A percentile compares a stretch with the other conserved stretches of the same genome.
phyloP scores from a whole-genome alignment of 192 early-diverging fungal species.

The Neocallimastix lanati region DNA sequence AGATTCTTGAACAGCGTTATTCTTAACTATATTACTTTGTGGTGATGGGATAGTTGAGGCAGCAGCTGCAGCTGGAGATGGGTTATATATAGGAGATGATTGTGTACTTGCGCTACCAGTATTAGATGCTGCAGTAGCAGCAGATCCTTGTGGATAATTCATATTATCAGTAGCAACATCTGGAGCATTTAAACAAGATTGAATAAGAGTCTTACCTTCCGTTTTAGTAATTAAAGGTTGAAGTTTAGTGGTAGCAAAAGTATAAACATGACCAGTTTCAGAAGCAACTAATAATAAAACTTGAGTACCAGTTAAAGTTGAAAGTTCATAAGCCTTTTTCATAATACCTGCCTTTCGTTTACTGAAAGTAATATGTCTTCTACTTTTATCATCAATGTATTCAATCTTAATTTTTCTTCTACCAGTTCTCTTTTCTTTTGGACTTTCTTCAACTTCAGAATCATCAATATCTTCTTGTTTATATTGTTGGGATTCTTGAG shows the following conservation, averaged over 20 bases:
- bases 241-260: constrained; percentile 82
- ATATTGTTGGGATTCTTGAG: neutral
- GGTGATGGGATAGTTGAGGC: neutral
- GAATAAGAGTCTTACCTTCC: constrained; percentile 84
- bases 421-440: constrained; percentile 41
- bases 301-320: constrained; percentile 85
- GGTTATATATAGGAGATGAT: neutral
- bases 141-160: neutral
- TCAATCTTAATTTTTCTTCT: constrained; percentile 92
- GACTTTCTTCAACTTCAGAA: neutral
- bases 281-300: constrained; percentile 81
- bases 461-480: neutral
- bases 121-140: neutral
- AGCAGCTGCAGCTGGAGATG: neutral
- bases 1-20: neutral
- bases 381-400: constrained; percentile 81
- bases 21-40: neutral
- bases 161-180: constrained; percentile 20
- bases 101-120: neutral
- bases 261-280: constrained; percentile 88
- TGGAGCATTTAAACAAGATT: constrained; percentile 76
- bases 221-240: constrained; percentile 80
- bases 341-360: constrained; percentile 94
- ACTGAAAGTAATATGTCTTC: constrained; percentile 84
- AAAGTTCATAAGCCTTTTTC: constrained; percentile 94